Evolutionary conservation across 805 yeast genomes (phyloP).

Genomic region (Monosporozyma solicola): DNA sequence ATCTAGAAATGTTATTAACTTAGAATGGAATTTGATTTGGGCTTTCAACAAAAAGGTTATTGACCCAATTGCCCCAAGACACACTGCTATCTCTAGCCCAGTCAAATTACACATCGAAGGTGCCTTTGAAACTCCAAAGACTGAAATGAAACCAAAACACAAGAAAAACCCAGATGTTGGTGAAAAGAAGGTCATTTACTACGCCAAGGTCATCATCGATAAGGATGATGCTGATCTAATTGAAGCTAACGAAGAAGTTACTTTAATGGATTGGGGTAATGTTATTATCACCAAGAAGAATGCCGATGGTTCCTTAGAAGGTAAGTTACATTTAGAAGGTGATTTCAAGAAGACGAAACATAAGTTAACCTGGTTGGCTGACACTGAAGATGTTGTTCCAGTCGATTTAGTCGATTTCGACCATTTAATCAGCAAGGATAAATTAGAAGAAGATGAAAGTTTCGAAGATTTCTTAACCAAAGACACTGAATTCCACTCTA

Average conservation of each 20-base stretch:
- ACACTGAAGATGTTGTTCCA: constrained; percentile 58
- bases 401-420: constrained; percentile 87
- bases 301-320: constrained; percentile 61
- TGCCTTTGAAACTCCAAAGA: constrained; percentile 55
- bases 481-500: constrained; percentile 71
- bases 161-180: constrained; percentile 93
- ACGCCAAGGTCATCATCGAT: constrained; percentile 61
- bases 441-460: constrained; percentile 87
- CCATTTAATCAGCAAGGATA: constrained; percentile 90
- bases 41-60: constrained; percentile 93
- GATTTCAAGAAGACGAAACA: constrained; percentile 94
- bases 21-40: constrained; percentile 98
- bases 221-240: constrained; percentile 75
- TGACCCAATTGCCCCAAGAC: constrained; percentile 96
- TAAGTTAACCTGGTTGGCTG: constrained; percentile 92
- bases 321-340: constrained; percentile 82
- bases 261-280: constrained; percentile 99
- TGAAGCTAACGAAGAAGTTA: constrained; percentile 80
- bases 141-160: constrained; percentile 81
- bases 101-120: constrained; percentile 56
- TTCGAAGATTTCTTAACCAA: constrained; percentile 88
- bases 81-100: constrained; percentile 71
- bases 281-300: constrained; percentile 64
- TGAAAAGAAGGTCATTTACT: constrained; percentile 62
- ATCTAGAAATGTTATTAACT: constrained; percentile 88